Conservation (phyloP, 2,329 filamentous ascomycete species). For the Trichoderma asperellum region DNA sequence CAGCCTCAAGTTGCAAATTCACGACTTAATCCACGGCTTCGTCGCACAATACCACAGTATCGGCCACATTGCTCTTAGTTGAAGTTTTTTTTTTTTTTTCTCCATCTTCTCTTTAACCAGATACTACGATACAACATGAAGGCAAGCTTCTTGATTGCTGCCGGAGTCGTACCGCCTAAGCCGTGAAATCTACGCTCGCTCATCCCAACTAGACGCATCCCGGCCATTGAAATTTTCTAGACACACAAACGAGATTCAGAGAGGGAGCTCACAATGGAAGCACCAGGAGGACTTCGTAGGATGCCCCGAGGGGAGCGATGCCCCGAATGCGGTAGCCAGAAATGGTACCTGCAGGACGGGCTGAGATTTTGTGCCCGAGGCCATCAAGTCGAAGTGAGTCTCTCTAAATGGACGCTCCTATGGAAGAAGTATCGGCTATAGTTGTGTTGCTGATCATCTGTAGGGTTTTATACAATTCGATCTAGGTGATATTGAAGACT, state of each 20-base stretch:
- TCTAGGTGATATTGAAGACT: constrained; percentile 71
- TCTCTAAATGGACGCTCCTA: background rate
- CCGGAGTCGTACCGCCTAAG: background rate
- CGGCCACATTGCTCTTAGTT: background rate
- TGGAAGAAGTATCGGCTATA: background rate
- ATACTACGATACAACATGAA: constrained; percentile 5
- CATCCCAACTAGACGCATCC: background rate
- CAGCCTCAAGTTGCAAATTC: background rate
- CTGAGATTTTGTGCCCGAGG: constrained; percentile 79
- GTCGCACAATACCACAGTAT: background rate
- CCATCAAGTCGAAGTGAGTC: constrained; percentile 72
- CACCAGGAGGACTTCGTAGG: constrained; percentile 50
- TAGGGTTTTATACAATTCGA: constrained; percentile 61
- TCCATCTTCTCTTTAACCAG: background rate
- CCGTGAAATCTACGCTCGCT: constrained; percentile 10
- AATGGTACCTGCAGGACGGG: constrained; percentile 75
- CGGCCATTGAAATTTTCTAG: background rate
- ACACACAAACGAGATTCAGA: background rate
- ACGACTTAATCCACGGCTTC: background rate
- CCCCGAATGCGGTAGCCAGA: constrained; percentile 69
- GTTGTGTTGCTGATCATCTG: background rate
- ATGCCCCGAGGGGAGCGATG: constrained; percentile 60
- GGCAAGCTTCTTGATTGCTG: constrained; percentile 1
- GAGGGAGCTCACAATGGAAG: constrained; percentile 42
- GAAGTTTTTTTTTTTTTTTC: too few species aligned